A percentile compares a stretch with the other conserved stretches of the same genome.
Conservation (phyloP, 2,329 filamentous ascomycete genomes). For the Bipolaris gigantea region DNA sequence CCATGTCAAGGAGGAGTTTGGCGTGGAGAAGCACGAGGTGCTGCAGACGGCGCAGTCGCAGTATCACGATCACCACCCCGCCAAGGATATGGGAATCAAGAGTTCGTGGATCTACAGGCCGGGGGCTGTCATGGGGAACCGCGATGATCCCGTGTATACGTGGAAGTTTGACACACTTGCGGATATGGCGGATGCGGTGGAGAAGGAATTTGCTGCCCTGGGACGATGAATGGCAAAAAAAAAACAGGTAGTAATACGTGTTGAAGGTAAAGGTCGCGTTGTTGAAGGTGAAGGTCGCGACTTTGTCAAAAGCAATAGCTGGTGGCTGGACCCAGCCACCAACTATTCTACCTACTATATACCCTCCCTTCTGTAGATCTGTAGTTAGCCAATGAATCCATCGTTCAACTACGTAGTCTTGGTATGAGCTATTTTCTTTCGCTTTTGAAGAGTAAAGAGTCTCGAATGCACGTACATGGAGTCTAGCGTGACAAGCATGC, state of each 20-base stretch:
- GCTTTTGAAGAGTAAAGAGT: background rate
- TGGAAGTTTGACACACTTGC: constrained; percentile 63
- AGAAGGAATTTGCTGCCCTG: constrained; percentile 33
- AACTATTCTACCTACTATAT: too few species aligned
- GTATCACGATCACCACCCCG: constrained; percentile 68
- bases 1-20: constrained; percentile 58
- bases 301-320: too few species aligned
- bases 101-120: constrained; percentile 67
- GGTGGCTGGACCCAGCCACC: too few species aligned
- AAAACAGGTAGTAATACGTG: background rate
- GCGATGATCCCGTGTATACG: constrained; percentile 45
- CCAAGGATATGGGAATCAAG: constrained; percentile 61
- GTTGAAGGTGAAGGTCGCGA: too few species aligned
- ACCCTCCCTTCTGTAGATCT: too few species aligned
- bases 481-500: background rate
- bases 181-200: constrained; percentile 63
- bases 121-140: constrained; percentile 51
- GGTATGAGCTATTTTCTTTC: too few species aligned
- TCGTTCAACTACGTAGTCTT: too few species aligned
- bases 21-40: constrained; percentile 59
- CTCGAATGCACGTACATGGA: too few species aligned
- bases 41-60: constrained; percentile 71
- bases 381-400: too few species aligned
- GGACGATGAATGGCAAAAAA: constrained; percentile 2
- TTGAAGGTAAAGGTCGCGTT: too few species aligned